phyloP scores from a whole-genome alignment of 176 grass and related monocot genomes.

The Rhipidocladum racemiflorum region DNA sequence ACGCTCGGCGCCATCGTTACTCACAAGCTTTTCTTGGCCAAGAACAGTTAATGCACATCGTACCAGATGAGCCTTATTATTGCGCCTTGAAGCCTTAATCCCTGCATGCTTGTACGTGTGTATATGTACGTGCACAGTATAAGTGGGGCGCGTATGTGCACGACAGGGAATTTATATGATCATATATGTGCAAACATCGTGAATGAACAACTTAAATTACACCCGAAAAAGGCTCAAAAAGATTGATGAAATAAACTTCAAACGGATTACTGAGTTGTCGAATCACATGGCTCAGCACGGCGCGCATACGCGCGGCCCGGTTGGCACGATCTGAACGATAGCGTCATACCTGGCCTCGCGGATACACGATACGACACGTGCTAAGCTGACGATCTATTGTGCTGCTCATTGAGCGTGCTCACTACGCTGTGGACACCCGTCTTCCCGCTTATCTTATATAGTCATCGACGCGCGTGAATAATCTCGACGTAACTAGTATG shows the following conservation, averaged over 20 bases:
- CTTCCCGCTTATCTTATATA: too few species aligned
- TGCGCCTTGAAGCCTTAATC: not conserved
- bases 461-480: too few species aligned
- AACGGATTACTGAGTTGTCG: not conserved
- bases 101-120: not conserved
- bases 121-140: not conserved
- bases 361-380: too few species aligned
- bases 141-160: not conserved
- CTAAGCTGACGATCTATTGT: too few species aligned
- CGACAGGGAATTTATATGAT: not conserved
- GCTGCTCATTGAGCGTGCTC: too few species aligned
- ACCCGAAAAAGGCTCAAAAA: not conserved
- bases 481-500: too few species aligned
- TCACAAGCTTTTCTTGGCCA: constrained; percentile 21
- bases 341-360: too few species aligned
- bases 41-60: not conserved
- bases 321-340: too few species aligned
- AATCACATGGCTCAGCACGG: too few species aligned
- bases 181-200: not conserved
- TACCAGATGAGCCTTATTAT: not conserved
- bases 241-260: not conserved
- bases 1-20: constrained; percentile 49
- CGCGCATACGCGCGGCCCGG: too few species aligned
- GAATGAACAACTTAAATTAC: not conserved
- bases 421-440: too few species aligned